Evolutionary conservation across 2,329 filamentous ascomycete genomes (phyloP), one percentile per base, ranked within the genome.

Genomic region (Ceratocystiopsis minuta): DNA sequence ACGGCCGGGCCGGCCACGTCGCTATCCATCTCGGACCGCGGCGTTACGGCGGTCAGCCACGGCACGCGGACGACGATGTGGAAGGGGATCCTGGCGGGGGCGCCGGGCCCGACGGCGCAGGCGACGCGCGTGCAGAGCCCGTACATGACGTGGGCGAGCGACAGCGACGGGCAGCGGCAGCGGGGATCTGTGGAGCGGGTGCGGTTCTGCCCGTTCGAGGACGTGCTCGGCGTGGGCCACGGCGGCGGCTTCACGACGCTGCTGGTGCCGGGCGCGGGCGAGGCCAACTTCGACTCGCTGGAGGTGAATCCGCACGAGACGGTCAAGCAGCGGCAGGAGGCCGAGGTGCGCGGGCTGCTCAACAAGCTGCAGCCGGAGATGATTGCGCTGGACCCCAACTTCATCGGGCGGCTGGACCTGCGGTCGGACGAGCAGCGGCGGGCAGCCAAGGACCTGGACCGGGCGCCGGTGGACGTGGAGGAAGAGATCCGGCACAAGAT

Each of bases 301-400:
- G 90, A 98, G 60, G 69, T 78, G 52, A 98, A 98, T 65, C 90
- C 90, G 32, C 96, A 88, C 70, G 90, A 96, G 63, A 94, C 80
- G 41, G 71, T 68, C 54, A 92, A 90, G 63, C 87, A 96, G 63
- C 75, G 90, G 53, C 87, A 92, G 60, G 90, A 98, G 61, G 71
- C 72, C 40, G 90, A 98, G 60, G 86, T 98, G 58, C 85, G 82
- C 65, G 68, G 73, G 13, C 68, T 98, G 49, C 74, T 98, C 52
- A 93, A 92, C 68, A 98, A 98, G 65, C 68, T 98, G 38, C 77
- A 87, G 54, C 88, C 90, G 4, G 88, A 94, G 55, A 98, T 96
- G 85, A 98, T 98, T 48, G 83, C 85, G 2, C 67, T 98, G 17
- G 80, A 98, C 56, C 88, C 90, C 51, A 81, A 90, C 59, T 92